Percentiles rank a stretch among this genome's conserved stretches.
Evolutionary conservation across 495 filamentous ascomycete genomes (phyloP).

Genomic region (Choiromyces venosus): DNA sequence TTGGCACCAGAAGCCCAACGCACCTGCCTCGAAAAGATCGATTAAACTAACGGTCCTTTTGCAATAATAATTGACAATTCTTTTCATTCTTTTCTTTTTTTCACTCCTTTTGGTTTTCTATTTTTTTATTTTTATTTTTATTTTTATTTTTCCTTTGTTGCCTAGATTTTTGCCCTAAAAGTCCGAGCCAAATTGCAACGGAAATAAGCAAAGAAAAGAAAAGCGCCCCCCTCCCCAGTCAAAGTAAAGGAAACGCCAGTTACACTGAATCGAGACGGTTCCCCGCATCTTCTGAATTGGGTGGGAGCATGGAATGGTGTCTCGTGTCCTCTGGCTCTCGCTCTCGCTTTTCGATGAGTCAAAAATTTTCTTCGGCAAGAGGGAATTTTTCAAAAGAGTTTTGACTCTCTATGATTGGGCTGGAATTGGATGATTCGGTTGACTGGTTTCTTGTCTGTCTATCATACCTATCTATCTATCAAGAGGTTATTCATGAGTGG

Average conservation of each 20-base stretch:
- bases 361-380: background rate
- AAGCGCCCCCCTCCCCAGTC: background rate
- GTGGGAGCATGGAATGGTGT: background rate
- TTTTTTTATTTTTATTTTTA: background rate
- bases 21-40: background rate
- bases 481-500: background rate
- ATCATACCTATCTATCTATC: background rate
- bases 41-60: background rate
- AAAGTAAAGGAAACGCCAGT: background rate
- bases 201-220: background rate
- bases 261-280: background rate
- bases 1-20: background rate
- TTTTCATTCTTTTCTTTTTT: background rate
- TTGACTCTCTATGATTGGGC: background rate
- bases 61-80: background rate
- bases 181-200: background rate
- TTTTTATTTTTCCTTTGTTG: background rate
- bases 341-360: background rate
- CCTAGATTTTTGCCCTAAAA: background rate
- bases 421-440: background rate
- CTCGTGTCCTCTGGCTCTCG: background rate
- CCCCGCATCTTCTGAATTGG: background rate
- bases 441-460: background rate
- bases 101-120: background rate
- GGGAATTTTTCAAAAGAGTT: background rate